Evolutionary conservation across 495 filamentous ascomycete species (phyloP), one percentile per base, ranked within the genome.

Genomic region (Penicillium cosmopolitanum): DNA sequence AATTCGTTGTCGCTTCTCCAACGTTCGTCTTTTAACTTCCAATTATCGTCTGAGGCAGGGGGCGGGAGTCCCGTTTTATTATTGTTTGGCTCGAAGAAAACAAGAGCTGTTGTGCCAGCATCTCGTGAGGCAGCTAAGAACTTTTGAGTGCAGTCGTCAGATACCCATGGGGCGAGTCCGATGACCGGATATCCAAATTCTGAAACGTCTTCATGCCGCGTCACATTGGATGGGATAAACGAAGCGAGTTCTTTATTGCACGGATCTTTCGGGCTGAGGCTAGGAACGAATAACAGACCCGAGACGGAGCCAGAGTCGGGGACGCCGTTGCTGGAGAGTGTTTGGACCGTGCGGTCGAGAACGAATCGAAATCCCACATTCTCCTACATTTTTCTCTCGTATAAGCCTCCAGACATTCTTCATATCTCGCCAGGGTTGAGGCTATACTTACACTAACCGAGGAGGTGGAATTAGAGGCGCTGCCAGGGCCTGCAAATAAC

Each of bases 81-180:
- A 42, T 44, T 67, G 40, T 82, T 76, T 0, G 89, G 87, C 19
- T 83, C 75, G 72, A 89, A 97, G 66, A 95, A 92, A 8, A 98
- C 70, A 61, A 97, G 85, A 0, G 84, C 90, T 36, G 82, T 77
- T 1, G 85, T 73, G 13, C 82, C 80, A 33, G 84, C 84, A 5
- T 68, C 53, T 21, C 75, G 76, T 11, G 89, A 89, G 19, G 89
- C 81, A 11, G 76, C 69, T 28, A 97, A 72, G 67, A 89, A 96
- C 34, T 84, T 81, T 43, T 77, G 70, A 9, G 89, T 86, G 60
- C 94, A 98, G 19, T 83, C 72, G 2, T 72, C 75, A 44, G 78
- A 87, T 34, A 93, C 79, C 94, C 94, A 97, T n/a, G 94, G 94
- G 9, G 89, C 92, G n/a, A 96, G 73, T 18, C 86, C 93, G 42